Base-by-base conservation (phyloP, 495 filamentous ascomycete genomes). In the Aspergillus hancockii region DNA sequence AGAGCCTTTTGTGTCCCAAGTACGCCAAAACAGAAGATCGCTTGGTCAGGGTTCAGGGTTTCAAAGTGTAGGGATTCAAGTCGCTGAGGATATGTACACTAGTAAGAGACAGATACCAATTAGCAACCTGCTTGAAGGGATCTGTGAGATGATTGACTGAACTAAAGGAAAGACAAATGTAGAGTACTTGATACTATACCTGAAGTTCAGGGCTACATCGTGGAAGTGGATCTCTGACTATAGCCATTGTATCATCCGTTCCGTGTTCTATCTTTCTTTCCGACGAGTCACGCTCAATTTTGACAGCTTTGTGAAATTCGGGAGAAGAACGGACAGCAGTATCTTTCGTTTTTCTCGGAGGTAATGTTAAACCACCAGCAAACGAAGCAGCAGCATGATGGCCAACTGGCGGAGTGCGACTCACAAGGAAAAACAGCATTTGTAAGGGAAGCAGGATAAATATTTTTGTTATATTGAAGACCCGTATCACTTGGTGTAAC, bases 21-120 rank as follows among this genome's bases (percentile, higher is more conserved):
- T 0, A 73, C 66, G 16, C 70, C 71, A 51, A 75, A 76, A 41
- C 60, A 67, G 36, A 73, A 77, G n/a, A 77, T 56, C 1, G 68
- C 57, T 9, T 73, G 64, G 9, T 56, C 51, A 16, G 60, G 21
- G 3, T 49, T 58, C 40, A 72, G 49, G 0, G 25, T 25, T 0
- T 21, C 21, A 18, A 65, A 3, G 9, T 59, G 31, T 16, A 67
- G 23, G 0, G 52, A 53, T 0, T 36, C 56, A 0, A 72, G 41
- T 18, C 28, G 31, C 10, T 32, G 22, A 21, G 21, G 52, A 23
- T 13, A 6, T 19, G 41, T 23, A 19, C 2, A 32, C 45, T 38
- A 52, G 21, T n/a, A 6, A 8, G 23, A 52, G 10, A 34, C 14
- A 32, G 0, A 21, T 6, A 14, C 38, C 38, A 41, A 18, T 41